These are phyloP conservation scores for Astrothelium subdiscretum DNA, from an alignment of 495 filamentous ascomycete species.

Conservation along the genomic window DNA sequence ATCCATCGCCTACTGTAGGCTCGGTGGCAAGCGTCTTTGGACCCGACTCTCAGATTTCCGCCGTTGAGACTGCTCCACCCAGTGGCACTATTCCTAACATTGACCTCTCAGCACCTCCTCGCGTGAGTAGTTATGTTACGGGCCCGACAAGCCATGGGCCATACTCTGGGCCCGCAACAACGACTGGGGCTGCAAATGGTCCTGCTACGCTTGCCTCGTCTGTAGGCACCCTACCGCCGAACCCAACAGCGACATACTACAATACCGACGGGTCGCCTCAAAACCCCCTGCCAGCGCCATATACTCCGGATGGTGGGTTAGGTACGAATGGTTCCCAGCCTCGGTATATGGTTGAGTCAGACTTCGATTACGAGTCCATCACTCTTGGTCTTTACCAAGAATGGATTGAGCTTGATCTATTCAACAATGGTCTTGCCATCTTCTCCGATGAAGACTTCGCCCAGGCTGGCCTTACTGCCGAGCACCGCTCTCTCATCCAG, in stretches of 20 bases:
- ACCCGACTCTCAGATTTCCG: conserved; percentile 14
- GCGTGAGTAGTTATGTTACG: conserved; percentile 10
- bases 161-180: conserved; percentile 26
- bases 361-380: conserved; percentile 29
- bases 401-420: conserved; percentile 80
- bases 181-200: conserved; percentile 25
- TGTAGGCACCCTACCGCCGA: conserved; percentile 23
- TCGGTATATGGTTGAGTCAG: conserved; percentile 45
- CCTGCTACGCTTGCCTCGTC: conserved; percentile 16
- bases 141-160: conserved; percentile 30
- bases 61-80: conserved; percentile 11
- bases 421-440: conserved; percentile 62
- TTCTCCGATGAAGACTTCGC: conserved; percentile 64
- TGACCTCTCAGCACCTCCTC: conserved; percentile 1
- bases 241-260: conserved; percentile 42
- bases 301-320: conserved; percentile 61
- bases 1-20: conserved; percentile 11
- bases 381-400: conserved; percentile 63
- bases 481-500: conserved; percentile 60
- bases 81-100: conserved; percentile 1
- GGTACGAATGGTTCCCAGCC: conserved; percentile 69
- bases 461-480: conserved; percentile 50
- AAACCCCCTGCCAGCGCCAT: conserved; percentile 55
- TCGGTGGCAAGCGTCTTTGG: conserved; percentile 14
- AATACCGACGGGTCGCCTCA: conserved; percentile 59